Percentiles rank a stretch among this genome's conserved stretches.
Evolutionary conservation across 768 basidiomycete genomes (phyloP).

Genomic region (Exidia glandulosa): DNA sequence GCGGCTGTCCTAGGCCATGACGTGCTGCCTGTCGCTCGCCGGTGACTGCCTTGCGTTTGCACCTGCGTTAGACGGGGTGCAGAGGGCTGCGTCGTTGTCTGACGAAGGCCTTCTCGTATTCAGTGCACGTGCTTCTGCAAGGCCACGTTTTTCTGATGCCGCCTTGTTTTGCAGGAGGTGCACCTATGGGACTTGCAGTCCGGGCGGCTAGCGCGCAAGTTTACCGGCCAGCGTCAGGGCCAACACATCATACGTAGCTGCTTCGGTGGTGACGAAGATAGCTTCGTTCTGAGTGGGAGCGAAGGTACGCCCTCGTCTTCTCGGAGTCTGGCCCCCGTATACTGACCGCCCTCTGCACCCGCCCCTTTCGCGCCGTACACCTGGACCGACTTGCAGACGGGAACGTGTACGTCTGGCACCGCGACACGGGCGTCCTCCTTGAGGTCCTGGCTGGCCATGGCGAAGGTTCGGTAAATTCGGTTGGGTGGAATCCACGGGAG

Average conservation of each 20-base stretch:
- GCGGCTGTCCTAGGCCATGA: background rate
- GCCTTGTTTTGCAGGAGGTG: conserved; percentile 52
- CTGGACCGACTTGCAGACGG: conserved; percentile 45
- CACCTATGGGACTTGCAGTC: conserved; percentile 76
- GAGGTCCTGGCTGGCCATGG: conserved; percentile 83
- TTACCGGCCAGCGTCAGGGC: conserved; percentile 75
- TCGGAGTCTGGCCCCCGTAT: background rate
- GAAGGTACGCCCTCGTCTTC: conserved; percentile 53
- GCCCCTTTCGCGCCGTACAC: background rate
- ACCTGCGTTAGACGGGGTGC: too few species aligned
- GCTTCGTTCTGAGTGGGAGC: conserved; percentile 87
- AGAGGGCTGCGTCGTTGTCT: too few species aligned
- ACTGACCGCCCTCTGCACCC: background rate
- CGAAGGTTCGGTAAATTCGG: conserved; percentile 85
- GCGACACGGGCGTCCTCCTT: conserved; percentile 70
- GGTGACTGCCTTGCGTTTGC: background rate
- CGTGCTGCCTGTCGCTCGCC: background rate
- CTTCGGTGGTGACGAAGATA: conserved; percentile 83
- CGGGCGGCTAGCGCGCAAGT: conserved; percentile 58
- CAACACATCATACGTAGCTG: conserved; percentile 84
- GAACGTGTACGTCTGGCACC: conserved; percentile 92
- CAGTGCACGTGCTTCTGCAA: too few species aligned
- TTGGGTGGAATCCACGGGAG: conserved; percentile 90
- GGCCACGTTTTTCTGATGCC: background rate
- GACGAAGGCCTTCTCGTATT: too few species aligned